A percentile compares a stretch with the other conserved stretches of the same genome.
phyloP scores from a whole-genome alignment of 805 yeast genomes.

The Candida endomychidarum region DNA sequence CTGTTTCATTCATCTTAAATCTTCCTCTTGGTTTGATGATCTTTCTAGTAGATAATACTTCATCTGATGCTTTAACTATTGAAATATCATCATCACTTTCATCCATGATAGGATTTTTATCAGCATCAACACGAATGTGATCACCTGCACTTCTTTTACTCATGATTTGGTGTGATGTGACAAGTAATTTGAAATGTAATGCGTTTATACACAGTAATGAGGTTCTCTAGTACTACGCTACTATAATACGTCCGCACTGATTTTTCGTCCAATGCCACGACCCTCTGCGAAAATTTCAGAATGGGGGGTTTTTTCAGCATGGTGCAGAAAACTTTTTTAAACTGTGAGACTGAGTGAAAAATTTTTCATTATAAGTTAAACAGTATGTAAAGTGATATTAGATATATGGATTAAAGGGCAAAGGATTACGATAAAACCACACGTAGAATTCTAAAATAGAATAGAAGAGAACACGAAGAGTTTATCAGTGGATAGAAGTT shows the following conservation, averaged over 20 bases:
- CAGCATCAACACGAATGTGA: constrained; percentile 14
- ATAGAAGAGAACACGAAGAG: no score
- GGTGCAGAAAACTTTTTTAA: constrained; percentile 2
- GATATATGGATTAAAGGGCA: background rate
- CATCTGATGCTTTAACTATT: constrained; percentile 52
- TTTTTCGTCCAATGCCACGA: background rate
- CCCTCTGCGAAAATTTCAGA: constrained; percentile 3
- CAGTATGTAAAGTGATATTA: constrained; percentile 4
- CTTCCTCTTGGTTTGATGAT: constrained; percentile 58
- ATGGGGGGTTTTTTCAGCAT: constrained; percentile 2
- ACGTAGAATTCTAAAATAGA: no score
- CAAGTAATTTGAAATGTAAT: no score
- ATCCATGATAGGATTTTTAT: constrained; percentile 8
- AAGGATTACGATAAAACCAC: background rate
- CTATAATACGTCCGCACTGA: constrained; percentile 2
- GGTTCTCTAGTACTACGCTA: no score
- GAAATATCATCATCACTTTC: constrained; percentile 20
- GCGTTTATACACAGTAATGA: no score
- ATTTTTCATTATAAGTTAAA: constrained; percentile 7
- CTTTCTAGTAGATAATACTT: constrained; percentile 65
- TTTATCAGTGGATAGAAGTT: no score
- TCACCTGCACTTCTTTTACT: constrained; percentile 53
- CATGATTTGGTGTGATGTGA: constrained; percentile 31
- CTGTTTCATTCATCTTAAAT: constrained; percentile 3
- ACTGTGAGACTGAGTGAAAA: constrained; percentile 7